These are phyloP conservation scores for Aspergillus quadrilineatus DNA, from an alignment of 2,329 filamentous ascomycete species.

Conservation along the genomic window DNA sequence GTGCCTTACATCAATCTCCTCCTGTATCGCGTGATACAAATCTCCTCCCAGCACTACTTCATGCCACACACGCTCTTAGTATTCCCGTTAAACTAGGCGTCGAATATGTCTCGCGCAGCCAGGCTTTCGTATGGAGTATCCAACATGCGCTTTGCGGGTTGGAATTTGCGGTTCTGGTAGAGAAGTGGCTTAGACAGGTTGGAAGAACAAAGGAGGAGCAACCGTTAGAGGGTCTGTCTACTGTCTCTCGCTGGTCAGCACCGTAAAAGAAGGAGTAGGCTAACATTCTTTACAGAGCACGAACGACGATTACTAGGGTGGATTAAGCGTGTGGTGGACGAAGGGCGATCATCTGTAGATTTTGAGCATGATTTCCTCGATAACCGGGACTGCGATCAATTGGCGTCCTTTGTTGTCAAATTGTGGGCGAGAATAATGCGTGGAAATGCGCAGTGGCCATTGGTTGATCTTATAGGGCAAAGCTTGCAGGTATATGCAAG, in stretches of 20 bases:
- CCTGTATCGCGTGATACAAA: constrained; percentile 52
- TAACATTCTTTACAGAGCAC: too few species aligned
- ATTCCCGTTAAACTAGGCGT: constrained; percentile 42
- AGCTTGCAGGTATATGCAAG: constrained; percentile 38
- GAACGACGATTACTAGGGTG: too few species aligned
- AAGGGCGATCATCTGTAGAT: constrained; percentile 19
- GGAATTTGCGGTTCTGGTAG: constrained; percentile 26
- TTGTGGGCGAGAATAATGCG: constrained; percentile 25
- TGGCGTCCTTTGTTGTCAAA: constrained; percentile 18
- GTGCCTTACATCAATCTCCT: constrained; percentile 46
- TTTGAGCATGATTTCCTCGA: constrained; percentile 10
- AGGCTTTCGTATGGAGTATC: constrained; percentile 26
- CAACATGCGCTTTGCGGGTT: constrained; percentile 27
- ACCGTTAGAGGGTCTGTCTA: too few species aligned
- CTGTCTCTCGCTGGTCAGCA: not conserved
- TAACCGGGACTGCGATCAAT: constrained; percentile 13
- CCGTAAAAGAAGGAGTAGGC: constrained; percentile 14
- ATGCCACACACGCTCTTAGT: constrained; percentile 66
- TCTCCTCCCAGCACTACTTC: constrained; percentile 62
- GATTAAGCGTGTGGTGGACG: constrained; percentile 26
- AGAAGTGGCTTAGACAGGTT: constrained; percentile 24
- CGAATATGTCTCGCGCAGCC: constrained; percentile 20
- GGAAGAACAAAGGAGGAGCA: too few species aligned
- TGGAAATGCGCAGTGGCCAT: constrained; percentile 44
- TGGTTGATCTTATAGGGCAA: constrained; percentile 43